Percentiles rank a stretch among this genome's conserved stretches.
phyloP scores from a whole-genome alignment of 768 basidiomycete genomes.

The Russula brevipes region DNA sequence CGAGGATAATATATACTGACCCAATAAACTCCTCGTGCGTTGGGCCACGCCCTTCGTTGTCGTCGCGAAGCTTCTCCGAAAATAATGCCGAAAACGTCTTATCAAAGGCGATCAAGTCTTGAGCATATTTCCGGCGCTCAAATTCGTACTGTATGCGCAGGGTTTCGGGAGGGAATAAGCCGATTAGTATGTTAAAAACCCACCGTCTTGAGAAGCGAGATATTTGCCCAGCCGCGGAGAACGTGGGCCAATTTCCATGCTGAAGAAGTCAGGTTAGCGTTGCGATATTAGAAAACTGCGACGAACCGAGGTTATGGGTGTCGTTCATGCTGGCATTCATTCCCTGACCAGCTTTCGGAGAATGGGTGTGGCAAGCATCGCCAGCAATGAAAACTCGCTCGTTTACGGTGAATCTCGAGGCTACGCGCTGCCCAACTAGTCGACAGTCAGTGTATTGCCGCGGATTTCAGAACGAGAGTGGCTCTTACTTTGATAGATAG shows the following conservation, averaged over 20 bases:
- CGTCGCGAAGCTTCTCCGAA: slow-evolving; percentile 46
- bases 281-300: background rate
- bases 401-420: slow-evolving; percentile 43
- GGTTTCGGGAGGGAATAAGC: background rate
- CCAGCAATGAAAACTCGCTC: slow-evolving; percentile 54
- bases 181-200: slow-evolving; percentile 17
- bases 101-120: slow-evolving; percentile 52
- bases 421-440: slow-evolving; percentile 52
- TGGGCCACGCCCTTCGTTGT: slow-evolving; percentile 40
- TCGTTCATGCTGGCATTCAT: slow-evolving; percentile 54
- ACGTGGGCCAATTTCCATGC: slow-evolving; percentile 53
- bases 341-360: slow-evolving; percentile 41
- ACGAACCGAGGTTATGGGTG: slow-evolving; percentile 41
- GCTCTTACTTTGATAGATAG: slow-evolving; percentile 43
- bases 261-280: slow-evolving; percentile 11
- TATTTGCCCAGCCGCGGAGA: slow-evolving; percentile 44
- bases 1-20: slow-evolving; percentile 28
- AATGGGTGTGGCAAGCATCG: slow-evolving; percentile 48
- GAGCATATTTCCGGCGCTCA: slow-evolving; percentile 50
- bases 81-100: slow-evolving; percentile 48
- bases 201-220: slow-evolving; percentile 44
- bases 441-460: background rate
- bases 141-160: slow-evolving; percentile 40
- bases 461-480: slow-evolving; percentile 28
- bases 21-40: slow-evolving; percentile 46